phyloP scores from a whole-genome alignment of 164 flowering plant species.

The Macadamia tetraphylla region DNA sequence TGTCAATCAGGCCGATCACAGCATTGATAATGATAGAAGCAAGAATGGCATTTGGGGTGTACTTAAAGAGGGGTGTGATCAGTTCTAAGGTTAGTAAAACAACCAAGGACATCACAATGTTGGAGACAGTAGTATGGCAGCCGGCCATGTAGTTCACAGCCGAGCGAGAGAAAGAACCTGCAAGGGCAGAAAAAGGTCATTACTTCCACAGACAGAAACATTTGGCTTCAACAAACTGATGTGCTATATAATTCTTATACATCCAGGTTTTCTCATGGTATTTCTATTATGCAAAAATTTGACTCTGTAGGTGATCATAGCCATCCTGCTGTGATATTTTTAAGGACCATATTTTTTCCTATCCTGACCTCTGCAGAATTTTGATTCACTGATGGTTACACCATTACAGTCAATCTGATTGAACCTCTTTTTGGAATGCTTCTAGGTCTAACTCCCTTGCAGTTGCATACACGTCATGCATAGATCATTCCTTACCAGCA shows the following conservation, averaged over 20 bases:
- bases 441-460: too few species aligned
- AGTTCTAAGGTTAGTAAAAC: constrained; percentile 65
- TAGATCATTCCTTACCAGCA: too few species aligned
- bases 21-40: constrained; percentile 86
- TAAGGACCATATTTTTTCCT: neutral
- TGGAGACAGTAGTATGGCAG: constrained; percentile 83
- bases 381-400: neutral
- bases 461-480: too few species aligned
- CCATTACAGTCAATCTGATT: neutral
- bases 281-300: too few species aligned
- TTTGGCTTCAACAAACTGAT: neutral
- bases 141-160: constrained; percentile 95
- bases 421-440: neutral
- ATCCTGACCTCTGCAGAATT: neutral
- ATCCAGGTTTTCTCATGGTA: neutral
- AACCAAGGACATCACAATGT: constrained; percentile 77
- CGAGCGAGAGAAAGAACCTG: constrained; percentile 96
- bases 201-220: neutral
- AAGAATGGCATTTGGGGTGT: constrained; percentile 91
- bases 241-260: neutral
- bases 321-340: neutral
- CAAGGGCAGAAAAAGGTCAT: constrained; percentile 1
- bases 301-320: neutral
- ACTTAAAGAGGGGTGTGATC: constrained; percentile 80
- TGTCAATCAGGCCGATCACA: constrained; percentile 65